Percentiles rank a stretch among this genome's conserved stretches.
These are phyloP conservation scores for Erythrobasidium hasegawianum DNA, from an alignment of 1,284 basidiomycete species.

Conservation along the genomic window DNA sequence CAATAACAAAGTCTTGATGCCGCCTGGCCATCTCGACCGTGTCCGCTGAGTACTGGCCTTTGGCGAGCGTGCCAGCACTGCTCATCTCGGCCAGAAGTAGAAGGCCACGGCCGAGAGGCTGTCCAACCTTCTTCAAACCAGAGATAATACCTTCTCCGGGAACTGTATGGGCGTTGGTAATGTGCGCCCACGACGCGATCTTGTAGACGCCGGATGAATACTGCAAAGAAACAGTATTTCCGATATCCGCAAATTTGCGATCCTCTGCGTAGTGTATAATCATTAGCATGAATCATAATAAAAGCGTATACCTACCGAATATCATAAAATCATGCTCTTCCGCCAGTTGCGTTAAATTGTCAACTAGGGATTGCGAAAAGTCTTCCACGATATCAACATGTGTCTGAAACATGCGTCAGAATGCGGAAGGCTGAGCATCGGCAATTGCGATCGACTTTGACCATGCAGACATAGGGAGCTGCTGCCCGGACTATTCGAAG, in stretches of 20 bases:
- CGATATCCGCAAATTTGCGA: conserved; percentile 98
- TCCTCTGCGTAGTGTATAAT: conserved; percentile 58
- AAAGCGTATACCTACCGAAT: conserved; percentile 58
- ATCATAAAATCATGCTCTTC: conserved; percentile 87
- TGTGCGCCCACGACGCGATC: conserved; percentile 92
- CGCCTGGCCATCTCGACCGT: conserved; percentile 81
- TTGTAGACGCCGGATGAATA: conserved; percentile 90
- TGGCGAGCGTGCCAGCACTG: conserved; percentile 78
- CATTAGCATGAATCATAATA: neutral
- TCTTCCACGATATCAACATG: conserved; percentile 95
- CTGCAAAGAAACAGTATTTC: conserved; percentile 93
- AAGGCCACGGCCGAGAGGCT: conserved; percentile 77
- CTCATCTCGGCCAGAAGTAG: conserved; percentile 97
- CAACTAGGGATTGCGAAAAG: conserved; percentile 72
- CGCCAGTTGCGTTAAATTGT: conserved; percentile 67
- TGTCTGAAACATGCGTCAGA: conserved; percentile 58
- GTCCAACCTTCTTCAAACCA: conserved; percentile 80
- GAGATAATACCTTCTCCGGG: conserved; percentile 90
- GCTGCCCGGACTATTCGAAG: conserved; percentile 82
- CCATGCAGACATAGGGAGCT: conserved; percentile 81
- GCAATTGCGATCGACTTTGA: conserved; percentile 65
- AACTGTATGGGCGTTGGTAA: conserved; percentile 88
- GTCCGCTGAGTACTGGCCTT: conserved; percentile 75
- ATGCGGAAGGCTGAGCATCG: neutral
- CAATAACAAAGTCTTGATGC: conserved; percentile 80